A percentile compares a stretch with the other conserved stretches of the same genome.
Evolutionary conservation across 257 asterid species (phyloP).

Genomic region (Solanum rostratum): DNA sequence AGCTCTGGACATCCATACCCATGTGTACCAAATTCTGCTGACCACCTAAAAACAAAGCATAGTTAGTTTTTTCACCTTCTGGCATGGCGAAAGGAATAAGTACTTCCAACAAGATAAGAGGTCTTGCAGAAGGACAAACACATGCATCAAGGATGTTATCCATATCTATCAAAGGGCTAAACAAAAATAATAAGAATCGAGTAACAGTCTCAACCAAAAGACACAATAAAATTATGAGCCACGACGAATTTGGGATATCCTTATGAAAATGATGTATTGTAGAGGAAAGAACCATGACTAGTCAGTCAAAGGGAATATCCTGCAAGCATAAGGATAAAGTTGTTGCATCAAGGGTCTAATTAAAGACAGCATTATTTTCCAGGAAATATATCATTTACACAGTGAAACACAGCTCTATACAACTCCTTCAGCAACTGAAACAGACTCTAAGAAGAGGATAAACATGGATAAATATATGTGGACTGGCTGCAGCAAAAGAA

Average conservation of each 20-base stretch:
- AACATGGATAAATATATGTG: background rate
- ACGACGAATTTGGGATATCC: background rate
- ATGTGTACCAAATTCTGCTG: conserved; percentile 69
- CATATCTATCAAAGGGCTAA: background rate
- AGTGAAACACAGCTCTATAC: background rate
- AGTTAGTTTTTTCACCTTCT: background rate
- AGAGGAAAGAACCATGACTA: background rate
- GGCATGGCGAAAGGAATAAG: background rate
- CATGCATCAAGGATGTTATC: background rate
- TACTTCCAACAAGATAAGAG: background rate
- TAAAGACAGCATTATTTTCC: background rate
- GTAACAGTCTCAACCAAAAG: background rate
- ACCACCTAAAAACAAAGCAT: conserved; percentile 50
- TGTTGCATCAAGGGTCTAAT: background rate
- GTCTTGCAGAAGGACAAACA: background rate
- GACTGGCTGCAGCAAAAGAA: background rate
- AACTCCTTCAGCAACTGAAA: background rate
- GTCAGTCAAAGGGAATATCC: background rate
- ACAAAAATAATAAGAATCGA: background rate
- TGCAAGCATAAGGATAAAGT: background rate
- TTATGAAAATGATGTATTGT: background rate
- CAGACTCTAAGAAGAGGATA: background rate
- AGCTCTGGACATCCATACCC: conserved; percentile 80
- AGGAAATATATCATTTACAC: background rate
- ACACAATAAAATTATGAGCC: background rate